Evolutionary conservation across 345 rosid species (phyloP).

Genomic region (Ceriops decandra): DNA sequence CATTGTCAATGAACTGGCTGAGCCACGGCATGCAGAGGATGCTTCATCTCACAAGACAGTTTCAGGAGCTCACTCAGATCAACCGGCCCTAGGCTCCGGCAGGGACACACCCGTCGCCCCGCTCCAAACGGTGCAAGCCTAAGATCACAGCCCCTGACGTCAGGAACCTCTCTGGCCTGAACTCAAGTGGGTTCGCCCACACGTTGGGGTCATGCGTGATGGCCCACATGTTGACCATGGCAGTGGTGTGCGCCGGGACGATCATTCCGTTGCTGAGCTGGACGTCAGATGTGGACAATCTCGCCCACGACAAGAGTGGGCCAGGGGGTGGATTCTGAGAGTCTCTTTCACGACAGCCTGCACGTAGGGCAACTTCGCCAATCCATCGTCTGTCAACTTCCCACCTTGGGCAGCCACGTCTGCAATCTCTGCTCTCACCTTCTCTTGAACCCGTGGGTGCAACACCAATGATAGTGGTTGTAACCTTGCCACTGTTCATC

Average conservation of each 20-base stretch:
- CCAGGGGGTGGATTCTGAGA: constrained; percentile 89
- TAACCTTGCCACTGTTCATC: too few relatives aligned
- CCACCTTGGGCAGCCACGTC: constrained; percentile 9
- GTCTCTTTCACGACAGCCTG: constrained; percentile 76
- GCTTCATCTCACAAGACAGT: constrained; percentile 88
- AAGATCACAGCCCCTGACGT: constrained; percentile 60
- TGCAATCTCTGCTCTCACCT: constrained; percentile 43
- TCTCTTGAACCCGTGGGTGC: constrained; percentile 54
- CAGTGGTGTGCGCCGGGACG: constrained; percentile 72
- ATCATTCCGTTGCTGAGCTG: constrained; percentile 74
- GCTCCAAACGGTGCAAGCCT: constrained; percentile 96
- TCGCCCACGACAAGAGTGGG: constrained; percentile 88
- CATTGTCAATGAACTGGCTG: constrained; percentile 13
- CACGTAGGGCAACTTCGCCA: constrained; percentile 60
- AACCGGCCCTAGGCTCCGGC: constrained; percentile 74
- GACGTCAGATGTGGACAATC: constrained; percentile 77
- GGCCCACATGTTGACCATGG: constrained; percentile 99
- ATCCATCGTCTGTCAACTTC: constrained; percentile 41
- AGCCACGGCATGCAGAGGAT: constrained; percentile 55
- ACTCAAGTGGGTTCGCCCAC: constrained; percentile 60
- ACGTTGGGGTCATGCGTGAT: constrained; percentile 64
- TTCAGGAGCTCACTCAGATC: constrained; percentile 67
- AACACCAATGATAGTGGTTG: constrained; percentile 51
- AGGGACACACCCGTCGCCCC: constrained; percentile 85
- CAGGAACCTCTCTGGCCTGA: constrained; percentile 66